phyloP scores from a whole-genome alignment of 1,284 basidiomycete species.

The Ceratobasidium sp. region DNA sequence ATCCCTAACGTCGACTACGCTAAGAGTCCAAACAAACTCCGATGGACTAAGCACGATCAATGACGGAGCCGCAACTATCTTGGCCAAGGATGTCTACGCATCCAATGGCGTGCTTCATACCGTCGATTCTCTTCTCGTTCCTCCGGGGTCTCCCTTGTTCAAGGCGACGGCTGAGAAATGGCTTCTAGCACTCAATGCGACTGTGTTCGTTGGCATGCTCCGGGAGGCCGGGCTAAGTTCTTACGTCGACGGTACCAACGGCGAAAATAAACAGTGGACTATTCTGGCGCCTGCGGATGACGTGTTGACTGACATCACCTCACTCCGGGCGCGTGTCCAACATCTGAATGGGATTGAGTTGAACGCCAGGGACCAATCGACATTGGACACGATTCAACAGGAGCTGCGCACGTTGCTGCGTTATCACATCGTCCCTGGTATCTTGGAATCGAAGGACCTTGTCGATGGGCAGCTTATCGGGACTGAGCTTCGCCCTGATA shows the following conservation, averaged over 20 bases:
- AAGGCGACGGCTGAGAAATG: conserved; percentile 92
- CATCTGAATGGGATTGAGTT: conserved; percentile 42
- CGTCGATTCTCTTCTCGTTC: conserved; percentile 82
- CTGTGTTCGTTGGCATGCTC: conserved; percentile 86
- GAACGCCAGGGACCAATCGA: conserved; percentile 52
- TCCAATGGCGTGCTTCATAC: conserved; percentile 96
- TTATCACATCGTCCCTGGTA: conserved; percentile 90
- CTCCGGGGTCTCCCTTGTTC: conserved; percentile 66
- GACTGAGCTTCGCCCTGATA: conserved; percentile 75
- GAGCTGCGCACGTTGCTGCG: conserved; percentile 71
- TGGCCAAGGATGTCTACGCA: conserved; percentile 85
- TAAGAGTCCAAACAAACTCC: conserved; percentile 17
- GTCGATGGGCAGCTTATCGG: conserved; percentile 76
- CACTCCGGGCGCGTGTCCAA: neutral
- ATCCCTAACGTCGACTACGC: conserved; percentile 9
- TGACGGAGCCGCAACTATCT: conserved; percentile 49
- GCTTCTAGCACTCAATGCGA: conserved; percentile 87
- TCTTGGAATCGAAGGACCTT: conserved; percentile 72
- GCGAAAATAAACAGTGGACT: conserved; percentile 68
- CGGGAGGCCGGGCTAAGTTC: conserved; percentile 79
- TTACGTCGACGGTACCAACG: conserved; percentile 75
- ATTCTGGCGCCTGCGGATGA: conserved; percentile 92
- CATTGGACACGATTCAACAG: conserved; percentile 56
- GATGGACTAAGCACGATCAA: conserved; percentile 21
- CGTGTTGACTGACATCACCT: conserved; percentile 58